phyloP scores from a whole-genome alignment of 1,284 basidiomycete species.

The Sporisorium scitamineum region DNA sequence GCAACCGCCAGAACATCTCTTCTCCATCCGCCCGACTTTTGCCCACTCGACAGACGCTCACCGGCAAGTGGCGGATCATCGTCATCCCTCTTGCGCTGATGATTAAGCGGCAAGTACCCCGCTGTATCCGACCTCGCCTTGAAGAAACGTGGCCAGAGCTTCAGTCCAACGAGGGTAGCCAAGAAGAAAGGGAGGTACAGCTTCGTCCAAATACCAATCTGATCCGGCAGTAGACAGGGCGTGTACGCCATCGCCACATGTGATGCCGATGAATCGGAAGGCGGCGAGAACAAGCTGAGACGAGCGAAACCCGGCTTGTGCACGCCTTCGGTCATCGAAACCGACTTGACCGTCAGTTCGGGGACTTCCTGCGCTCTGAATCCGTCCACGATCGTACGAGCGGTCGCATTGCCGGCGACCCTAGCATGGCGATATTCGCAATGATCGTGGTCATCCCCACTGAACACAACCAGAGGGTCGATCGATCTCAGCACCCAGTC shows the following conservation, averaged over 20 bases:
- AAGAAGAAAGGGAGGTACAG: conserved; percentile 49
- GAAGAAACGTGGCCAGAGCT: conserved; percentile 19
- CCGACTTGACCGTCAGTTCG: conserved; percentile 62
- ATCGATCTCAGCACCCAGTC: conserved; percentile 48
- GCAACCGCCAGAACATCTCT: conserved; percentile 37
- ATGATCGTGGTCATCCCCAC: conserved; percentile 65
- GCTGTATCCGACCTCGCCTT: neutral
- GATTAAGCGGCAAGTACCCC: conserved; percentile 21
- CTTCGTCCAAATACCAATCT: conserved; percentile 55
- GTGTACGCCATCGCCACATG: conserved; percentile 35
- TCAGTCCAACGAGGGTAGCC: conserved; percentile 20
- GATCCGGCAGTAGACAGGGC: conserved; percentile 59
- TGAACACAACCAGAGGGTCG: conserved; percentile 53
- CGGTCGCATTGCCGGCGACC: neutral
- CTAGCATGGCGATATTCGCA: conserved; percentile 58
- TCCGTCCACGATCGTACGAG: conserved; percentile 10
- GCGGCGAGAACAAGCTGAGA: conserved; percentile 39
- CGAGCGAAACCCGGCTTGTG: conserved; percentile 57
- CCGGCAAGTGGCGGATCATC: conserved; percentile 13
- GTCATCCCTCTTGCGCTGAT: conserved; percentile 33
- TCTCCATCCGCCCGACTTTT: conserved; percentile 8
- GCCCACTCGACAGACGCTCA: neutral
- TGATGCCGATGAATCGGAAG: neutral
- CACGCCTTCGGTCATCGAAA: conserved; percentile 62
- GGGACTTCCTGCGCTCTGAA: conserved; percentile 38